These are phyloP conservation scores for Lachnellula occidentalis DNA, from an alignment of 2,329 filamentous ascomycete species.

Conservation along the genomic window DNA sequence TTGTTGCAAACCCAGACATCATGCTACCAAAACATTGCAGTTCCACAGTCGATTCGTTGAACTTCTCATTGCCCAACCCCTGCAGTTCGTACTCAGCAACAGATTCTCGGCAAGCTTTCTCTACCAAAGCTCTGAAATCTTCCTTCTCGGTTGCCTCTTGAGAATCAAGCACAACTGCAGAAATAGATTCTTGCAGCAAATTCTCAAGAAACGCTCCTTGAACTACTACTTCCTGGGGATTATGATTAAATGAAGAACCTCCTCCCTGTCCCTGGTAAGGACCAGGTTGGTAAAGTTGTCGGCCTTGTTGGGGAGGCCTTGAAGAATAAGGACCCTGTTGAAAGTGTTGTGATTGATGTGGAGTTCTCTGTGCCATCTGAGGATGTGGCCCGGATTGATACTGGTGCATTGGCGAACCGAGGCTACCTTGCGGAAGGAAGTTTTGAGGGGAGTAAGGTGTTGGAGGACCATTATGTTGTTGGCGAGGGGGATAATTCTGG, in stretches of 20 bases:
- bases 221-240: constrained; percentile 40
- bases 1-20: constrained; percentile 78
- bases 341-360: constrained; percentile 8
- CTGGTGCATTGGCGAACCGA: constrained; percentile 31
- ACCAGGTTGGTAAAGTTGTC: constrained; percentile 29
- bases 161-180: constrained; percentile 50
- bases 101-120: constrained; percentile 56
- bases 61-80: constrained; percentile 37
- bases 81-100: constrained; percentile 48
- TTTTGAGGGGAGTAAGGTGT: constrained; percentile 18
- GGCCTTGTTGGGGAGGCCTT: constrained; percentile 21
- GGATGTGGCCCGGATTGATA: constrained; percentile 10
- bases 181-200: constrained; percentile 35
- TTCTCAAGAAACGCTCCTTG: constrained; percentile 46
- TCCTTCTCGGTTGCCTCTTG: constrained; percentile 67
- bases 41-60: constrained; percentile 53
- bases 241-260: constrained; percentile 10
- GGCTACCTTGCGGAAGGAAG: constrained; percentile 13
- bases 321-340: constrained; percentile 7
- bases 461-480: constrained; percentile 12
- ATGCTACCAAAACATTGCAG: constrained; percentile 79
- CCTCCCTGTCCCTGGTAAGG: constrained; percentile 12
- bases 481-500: constrained; percentile 19
- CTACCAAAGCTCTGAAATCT: constrained; percentile 58
- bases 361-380: background rate